Conservation (phyloP, 176 grass and related monocot species). For the Zea luxurians region DNA sequence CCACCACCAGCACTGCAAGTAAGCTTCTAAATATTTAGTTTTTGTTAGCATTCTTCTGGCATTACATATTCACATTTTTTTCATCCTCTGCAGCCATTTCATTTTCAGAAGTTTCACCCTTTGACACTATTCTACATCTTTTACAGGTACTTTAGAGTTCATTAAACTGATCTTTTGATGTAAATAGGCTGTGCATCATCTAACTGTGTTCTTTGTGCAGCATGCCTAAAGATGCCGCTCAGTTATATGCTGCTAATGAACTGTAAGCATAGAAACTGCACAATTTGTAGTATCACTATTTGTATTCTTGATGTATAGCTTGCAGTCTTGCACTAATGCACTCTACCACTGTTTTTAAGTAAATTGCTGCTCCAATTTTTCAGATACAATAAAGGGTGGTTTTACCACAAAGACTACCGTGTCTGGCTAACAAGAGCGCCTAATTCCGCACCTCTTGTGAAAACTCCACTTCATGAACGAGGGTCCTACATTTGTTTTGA, state of each 20-base stretch:
- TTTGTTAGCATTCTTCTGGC: constrained; percentile 24
- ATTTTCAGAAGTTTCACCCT: constrained; percentile 73
- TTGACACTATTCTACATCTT: constrained; percentile 90
- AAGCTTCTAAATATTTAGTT: constrained; percentile 30
- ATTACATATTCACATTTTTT: constrained; percentile 26
- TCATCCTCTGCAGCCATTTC: constrained; percentile 57
- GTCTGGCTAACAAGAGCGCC: constrained; percentile 75
- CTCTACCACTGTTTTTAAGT: neutral
- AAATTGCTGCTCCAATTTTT: constrained; percentile 23
- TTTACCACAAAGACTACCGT: constrained; percentile 83
- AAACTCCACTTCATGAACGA: constrained; percentile 70
- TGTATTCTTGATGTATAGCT: neutral
- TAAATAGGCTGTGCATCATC: constrained; percentile 28
- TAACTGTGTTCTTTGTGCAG: constrained; percentile 57
- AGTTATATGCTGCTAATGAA: constrained; percentile 87
- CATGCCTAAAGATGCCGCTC: constrained; percentile 91
- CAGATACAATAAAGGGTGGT: constrained; percentile 84
- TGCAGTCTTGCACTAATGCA: too few relatives aligned
- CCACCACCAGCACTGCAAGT: constrained; percentile 79
- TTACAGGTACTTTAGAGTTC: constrained; percentile 69
- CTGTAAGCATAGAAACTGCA: constrained; percentile 54
- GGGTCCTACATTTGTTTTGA: constrained; percentile 81
- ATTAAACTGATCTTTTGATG: constrained; percentile 25
- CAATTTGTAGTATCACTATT: constrained; percentile 17
- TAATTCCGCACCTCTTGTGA: constrained; percentile 57